Evolutionary conservation across 345 rosid genomes (phyloP).

Genomic region (Corchorus olitorius): DNA sequence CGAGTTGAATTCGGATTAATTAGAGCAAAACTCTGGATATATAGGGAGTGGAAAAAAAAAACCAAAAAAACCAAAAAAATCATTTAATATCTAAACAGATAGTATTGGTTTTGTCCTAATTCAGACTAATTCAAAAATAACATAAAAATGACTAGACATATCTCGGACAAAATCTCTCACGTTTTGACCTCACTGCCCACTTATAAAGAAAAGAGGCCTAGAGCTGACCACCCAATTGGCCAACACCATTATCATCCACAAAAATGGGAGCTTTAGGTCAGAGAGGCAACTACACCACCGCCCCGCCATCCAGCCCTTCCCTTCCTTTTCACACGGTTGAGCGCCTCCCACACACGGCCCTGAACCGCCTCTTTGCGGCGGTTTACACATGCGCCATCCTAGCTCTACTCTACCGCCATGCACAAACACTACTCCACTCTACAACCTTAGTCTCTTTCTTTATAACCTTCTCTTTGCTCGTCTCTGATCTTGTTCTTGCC

Average conservation of each 20-base stretch:
- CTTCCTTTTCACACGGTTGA: conserved; percentile 41
- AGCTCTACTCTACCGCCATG: conserved; percentile 51
- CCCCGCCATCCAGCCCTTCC: conserved; percentile 26
- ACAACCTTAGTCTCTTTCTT: conserved; percentile 19
- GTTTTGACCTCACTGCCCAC: background rate
- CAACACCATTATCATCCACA: background rate
- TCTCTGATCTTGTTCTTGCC: conserved; percentile 61
- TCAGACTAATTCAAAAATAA: no score
- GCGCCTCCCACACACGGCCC: conserved; percentile 35
- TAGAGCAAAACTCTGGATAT: no score
- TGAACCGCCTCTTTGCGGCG: conserved; percentile 51
- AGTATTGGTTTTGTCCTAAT: no score
- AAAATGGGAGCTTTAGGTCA: conserved; percentile 18
- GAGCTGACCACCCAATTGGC: no score
- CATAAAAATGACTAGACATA: no score
- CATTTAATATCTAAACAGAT: no score
- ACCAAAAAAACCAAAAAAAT: no score
- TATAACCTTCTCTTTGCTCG: conserved; percentile 30
- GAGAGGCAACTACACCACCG: background rate
- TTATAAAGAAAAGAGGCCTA: background rate
- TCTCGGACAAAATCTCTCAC: no score
- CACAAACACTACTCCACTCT: conserved; percentile 31
- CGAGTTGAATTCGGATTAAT: no score
- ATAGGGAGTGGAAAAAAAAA: no score
- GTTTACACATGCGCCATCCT: conserved; percentile 51